Base-by-base conservation (phyloP, 345 rosid species). In the Excoecaria agallocha region DNA sequence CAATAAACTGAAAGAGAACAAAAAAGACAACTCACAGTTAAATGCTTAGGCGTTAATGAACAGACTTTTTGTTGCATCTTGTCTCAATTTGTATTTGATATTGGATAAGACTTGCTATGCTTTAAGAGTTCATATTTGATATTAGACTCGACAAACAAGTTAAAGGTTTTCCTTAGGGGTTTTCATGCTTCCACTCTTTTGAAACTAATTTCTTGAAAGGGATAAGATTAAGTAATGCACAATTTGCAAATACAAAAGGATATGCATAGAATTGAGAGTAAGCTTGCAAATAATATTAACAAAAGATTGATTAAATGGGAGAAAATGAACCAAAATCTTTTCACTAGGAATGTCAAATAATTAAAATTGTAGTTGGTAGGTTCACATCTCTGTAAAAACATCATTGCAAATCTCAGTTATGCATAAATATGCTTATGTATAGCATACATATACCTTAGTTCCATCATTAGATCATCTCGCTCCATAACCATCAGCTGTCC, bases 401-500 rank as follows among this genome's bases (percentile, higher is more conserved):
- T 43, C 46, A 65, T 5, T 30, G 15, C 43, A 37, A 25, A 7
- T 48, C 49, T 49, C 35, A 25, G 13, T 39, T 68, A 68, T 50
- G 6, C 39, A 52, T 61, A 66, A 66, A 48, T 38, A 77, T 45
- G 49, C 57, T 39, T 62, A 58, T 15, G 8, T 17, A 65, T 35
- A 24, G 41, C 58, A 54, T 9, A 38, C 24, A 69, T 64, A 69
- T 86, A 91, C 98, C 91, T 88, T 84, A 43, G 82, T 77, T 70
- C 97, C 92, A 82, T 91, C 93, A 66, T 55, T 75, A 20, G 93
- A 89, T 92, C 95, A 93, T 62, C 90, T 82, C 45, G 89, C 95
- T 68, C 93, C 95, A 58, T 87, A 91, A 56, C 92, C 95, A 60
- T 87, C 82, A 74, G 74, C 80, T 66, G 79, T 85, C 75, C 97